Conservation (phyloP, 2,329 filamentous ascomycete species). For the Phaeophleospora eucalypticola region DNA sequence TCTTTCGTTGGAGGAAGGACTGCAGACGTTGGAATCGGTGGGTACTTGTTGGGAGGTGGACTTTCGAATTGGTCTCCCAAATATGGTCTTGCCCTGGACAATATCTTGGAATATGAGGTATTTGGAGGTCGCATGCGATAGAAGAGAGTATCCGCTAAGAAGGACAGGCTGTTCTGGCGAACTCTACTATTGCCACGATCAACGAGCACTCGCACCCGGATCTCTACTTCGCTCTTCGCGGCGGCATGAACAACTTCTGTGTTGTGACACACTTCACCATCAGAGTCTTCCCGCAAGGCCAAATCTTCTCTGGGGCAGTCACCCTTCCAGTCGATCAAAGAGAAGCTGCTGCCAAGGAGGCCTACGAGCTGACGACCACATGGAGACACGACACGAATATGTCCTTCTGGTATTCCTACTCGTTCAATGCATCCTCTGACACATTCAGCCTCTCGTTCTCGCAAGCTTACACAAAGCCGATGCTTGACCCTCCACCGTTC, state of each 20-base stretch:
- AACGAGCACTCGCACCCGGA: slow-evolving; percentile 44
- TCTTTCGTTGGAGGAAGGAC: neutral
- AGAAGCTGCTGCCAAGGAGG: too few relatives aligned
- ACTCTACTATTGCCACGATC: slow-evolving; percentile 35
- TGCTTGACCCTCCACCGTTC: too few relatives aligned
- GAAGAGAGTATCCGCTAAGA: neutral
- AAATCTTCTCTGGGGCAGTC: neutral
- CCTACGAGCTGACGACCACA: neutral
- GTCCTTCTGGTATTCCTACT: neutral
- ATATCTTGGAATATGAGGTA: neutral
- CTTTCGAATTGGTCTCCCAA: neutral
- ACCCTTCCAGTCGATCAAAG: neutral
- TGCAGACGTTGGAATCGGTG: neutral
- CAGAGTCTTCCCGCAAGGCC: neutral
- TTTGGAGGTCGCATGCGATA: neutral
- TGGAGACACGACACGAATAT: neutral
- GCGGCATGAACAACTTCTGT: slow-evolving; percentile 45
- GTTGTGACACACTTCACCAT: slow-evolving; percentile 38
- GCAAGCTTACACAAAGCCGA: too few relatives aligned
- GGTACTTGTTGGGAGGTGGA: neutral
- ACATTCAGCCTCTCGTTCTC: neutral
- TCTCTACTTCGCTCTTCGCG: slow-evolving; percentile 45
- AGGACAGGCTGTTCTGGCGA: slow-evolving; percentile 23
- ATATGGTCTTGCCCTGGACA: neutral
- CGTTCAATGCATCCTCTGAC: neutral